Percentiles rank a stretch among this genome's conserved stretches.
Evolutionary conservation across 1,284 basidiomycete species (phyloP).

Genomic region (Ceratobasidium sp.): DNA sequence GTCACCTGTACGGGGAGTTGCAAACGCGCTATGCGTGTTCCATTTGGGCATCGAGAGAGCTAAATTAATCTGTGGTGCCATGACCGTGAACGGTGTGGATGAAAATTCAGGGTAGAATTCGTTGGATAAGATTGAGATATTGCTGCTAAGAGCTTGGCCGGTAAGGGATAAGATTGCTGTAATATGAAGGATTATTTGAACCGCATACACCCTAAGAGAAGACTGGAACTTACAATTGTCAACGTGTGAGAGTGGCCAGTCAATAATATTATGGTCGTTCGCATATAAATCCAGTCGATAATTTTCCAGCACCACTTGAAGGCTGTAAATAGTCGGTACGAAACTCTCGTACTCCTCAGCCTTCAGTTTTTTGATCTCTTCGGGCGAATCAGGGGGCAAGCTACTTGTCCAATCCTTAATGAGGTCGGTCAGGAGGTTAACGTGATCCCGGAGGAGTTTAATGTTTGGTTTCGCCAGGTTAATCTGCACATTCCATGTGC

Average conservation of each 20-base stretch:
- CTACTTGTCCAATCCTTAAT: constrained; percentile 91
- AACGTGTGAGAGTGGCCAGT: constrained; percentile 81
- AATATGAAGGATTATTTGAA: constrained; percentile 2
- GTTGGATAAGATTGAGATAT: constrained; percentile 75
- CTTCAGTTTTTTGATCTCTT: neutral
- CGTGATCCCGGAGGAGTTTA: constrained; percentile 88
- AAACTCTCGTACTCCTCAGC: constrained; percentile 82
- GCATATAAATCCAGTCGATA: constrained; percentile 86
- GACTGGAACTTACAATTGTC: constrained; percentile 77
- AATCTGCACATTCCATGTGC: constrained; percentile 83
- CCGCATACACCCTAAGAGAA: constrained; percentile 33
- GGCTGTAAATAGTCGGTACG: constrained; percentile 82
- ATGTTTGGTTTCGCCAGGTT: constrained; percentile 79
- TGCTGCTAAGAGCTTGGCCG: constrained; percentile 70
- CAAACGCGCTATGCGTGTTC: constrained; percentile 87
- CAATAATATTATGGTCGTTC: constrained; percentile 96
- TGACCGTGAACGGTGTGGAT: constrained; percentile 75
- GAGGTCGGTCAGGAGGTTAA: constrained; percentile 92
- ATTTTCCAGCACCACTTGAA: constrained; percentile 79
- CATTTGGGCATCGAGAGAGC: constrained; percentile 83
- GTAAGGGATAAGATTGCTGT: constrained; percentile 79
- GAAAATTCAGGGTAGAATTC: constrained; percentile 81
- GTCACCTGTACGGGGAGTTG: constrained; percentile 61
- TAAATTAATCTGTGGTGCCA: constrained; percentile 71
- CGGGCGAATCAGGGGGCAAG: constrained; percentile 62